A percentile compares a stretch with the other conserved stretches of the same genome.
These are phyloP conservation scores for Stentor coeruleus DNA, from an alignment of 73 alveolate species.

Conservation along the genomic window DNA sequence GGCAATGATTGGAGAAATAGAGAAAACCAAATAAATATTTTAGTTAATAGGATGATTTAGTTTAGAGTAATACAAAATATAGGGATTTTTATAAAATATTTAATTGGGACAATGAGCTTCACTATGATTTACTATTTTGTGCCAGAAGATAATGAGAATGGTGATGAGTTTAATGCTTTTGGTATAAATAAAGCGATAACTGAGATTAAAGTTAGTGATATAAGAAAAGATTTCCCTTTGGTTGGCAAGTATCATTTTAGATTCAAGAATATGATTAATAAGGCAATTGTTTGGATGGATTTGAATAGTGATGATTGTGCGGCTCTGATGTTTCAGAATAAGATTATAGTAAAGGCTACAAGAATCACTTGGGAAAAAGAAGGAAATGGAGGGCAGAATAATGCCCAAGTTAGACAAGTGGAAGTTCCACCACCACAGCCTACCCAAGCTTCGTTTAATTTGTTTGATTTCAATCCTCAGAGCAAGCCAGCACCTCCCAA, in stretches of 20 bases:
- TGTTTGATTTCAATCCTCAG: too few species aligned
- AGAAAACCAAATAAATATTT: too few species aligned
- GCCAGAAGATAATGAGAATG: constrained; percentile 42
- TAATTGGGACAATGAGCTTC: too few species aligned
- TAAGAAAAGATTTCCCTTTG: constrained; percentile 33
- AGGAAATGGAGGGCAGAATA: too few species aligned
- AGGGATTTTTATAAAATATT: too few species aligned
- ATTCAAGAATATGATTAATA: constrained; percentile 25
- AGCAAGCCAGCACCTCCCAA: too few species aligned
- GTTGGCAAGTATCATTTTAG: constrained; percentile 42
- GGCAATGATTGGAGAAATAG: too few species aligned
- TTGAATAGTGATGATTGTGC: constrained; percentile 24
- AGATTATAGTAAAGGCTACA: constrained; percentile 31
- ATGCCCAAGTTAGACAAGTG: too few species aligned
- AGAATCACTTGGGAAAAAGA: constrained; percentile 33
- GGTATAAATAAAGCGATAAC: constrained; percentile 14
- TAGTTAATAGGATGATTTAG: too few species aligned
- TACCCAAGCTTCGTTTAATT: too few species aligned
- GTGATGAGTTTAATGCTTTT: constrained; percentile 34
- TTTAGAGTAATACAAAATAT: too few species aligned
- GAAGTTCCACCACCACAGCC: too few species aligned
- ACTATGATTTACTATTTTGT: constrained; percentile 34
- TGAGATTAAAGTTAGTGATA: constrained; percentile 31
- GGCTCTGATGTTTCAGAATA: constrained; percentile 24
- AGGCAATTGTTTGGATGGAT: constrained; percentile 36